Base-by-base conservation (phyloP, 2,329 filamentous ascomycete species). In the Alternaria sp. region DNA sequence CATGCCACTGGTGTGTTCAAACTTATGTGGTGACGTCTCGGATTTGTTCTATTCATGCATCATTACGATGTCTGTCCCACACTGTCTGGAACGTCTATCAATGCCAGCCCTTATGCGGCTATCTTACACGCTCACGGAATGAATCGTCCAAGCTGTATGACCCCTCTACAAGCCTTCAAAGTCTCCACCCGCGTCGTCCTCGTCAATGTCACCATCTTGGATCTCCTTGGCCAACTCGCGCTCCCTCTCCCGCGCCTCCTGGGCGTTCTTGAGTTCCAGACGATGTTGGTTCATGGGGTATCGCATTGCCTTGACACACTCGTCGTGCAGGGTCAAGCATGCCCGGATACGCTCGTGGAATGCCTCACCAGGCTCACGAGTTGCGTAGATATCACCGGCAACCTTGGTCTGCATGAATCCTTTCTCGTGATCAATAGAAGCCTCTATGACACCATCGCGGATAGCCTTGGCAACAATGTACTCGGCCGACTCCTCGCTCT, bases 231-330 rank as follows among this genome's bases (percentile, higher is more conserved):
- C 95, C 85, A 99, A 88, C 81, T 99, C 95, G 18, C 95, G 88
- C 84, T 99, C 95, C 20, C 95, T 87, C 80, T 99, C 95, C 51
- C 95, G 88, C n/a, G 95, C 95, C 81, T 99, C 96, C 80, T 98
- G 94, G 0, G 95, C 95, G 73, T 96, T 98, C 87, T 97, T 98
- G 57, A 99, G 86, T 81, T 99, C 95, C 57, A 98, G 85, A 18
- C 95, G 89, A 81, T 99, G 95, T 81, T 98, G 95, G 83, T 99
- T 97, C 94, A 98, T 98, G 3, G 95, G 95, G 82, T 98, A 99
- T 56, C 95, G 89, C 95, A 99, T 99, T 26, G 95, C 94, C 91
- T 97, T 98, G 74, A 99, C 94, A 76, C 94, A 98, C 83, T 99
- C 95, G 73, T 99, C 95, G 75, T 98, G 94, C 65, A 99, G 87